A percentile compares a stretch with the other conserved stretches of the same genome.
Evolutionary conservation across 2,329 filamentous ascomycete species (phyloP).

Genomic region (Didymella sp.): DNA sequence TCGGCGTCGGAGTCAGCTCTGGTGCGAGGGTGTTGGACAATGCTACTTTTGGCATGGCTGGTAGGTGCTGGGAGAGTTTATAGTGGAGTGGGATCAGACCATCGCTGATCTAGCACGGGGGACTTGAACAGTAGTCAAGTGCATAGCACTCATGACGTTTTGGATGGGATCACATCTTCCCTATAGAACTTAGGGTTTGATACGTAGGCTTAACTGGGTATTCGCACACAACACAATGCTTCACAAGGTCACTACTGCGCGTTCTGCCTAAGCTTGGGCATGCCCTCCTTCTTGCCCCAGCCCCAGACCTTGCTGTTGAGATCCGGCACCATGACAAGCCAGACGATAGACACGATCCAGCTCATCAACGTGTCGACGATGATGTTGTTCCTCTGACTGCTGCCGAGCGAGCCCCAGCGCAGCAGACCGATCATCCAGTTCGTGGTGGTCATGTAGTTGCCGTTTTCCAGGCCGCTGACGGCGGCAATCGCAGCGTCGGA

Average conservation of each 20-base stretch:
- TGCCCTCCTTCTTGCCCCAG: slow-evolving; percentile 64
- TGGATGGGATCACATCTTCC: background rate
- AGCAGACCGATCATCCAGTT: slow-evolving; percentile 75
- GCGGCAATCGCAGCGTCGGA: slow-evolving; percentile 75
- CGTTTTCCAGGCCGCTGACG: slow-evolving; percentile 77
- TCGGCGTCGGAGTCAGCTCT: too few relatives aligned
- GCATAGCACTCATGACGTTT: too few relatives aligned
- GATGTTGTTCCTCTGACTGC: slow-evolving; percentile 61
- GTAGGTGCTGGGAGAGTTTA: too few relatives aligned
- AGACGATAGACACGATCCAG: slow-evolving; percentile 61
- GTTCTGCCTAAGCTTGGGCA: slow-evolving; percentile 39
- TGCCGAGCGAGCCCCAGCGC: slow-evolving; percentile 64
- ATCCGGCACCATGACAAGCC: slow-evolving; percentile 65
- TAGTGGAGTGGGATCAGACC: too few relatives aligned
- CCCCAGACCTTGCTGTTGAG: slow-evolving; percentile 63
- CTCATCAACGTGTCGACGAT: slow-evolving; percentile 62
- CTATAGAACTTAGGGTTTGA: background rate
- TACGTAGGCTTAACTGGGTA: slow-evolving; percentile 2
- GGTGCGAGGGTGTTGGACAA: too few relatives aligned
- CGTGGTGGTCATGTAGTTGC: slow-evolving; percentile 80
- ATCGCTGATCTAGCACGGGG: too few relatives aligned
- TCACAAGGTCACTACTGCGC: slow-evolving; percentile 26
- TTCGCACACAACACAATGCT: slow-evolving; percentile 3
- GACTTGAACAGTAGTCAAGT: too few relatives aligned
- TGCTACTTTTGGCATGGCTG: too few relatives aligned